Evolutionary conservation across 345 rosid species (phyloP), one percentile per base, ranked within the genome.

Genomic region (Lepidium sativum): DNA sequence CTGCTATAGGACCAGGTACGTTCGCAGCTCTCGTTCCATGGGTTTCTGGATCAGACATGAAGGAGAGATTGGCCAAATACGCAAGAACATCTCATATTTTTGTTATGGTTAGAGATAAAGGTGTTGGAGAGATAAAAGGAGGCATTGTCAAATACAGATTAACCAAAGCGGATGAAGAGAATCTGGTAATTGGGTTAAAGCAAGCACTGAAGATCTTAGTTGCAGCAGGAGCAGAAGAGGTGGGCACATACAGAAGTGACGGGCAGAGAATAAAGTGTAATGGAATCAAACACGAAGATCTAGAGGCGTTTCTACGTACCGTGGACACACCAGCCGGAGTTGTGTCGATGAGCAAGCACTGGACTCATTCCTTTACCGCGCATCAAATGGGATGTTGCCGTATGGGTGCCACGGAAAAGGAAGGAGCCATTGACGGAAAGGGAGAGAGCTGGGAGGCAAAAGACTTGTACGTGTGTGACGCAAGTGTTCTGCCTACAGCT

Each of bases 381-480:
- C 92, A 86, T 68, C 98, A 84, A 73, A 81, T 92, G 80, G 89
- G 92, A 48, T 82, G 96, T 54, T 87, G 96, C 9, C 79, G 86
- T 59, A 86, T 86, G 89, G 95, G 95, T 6, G 56, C 66, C 0
- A 71, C 69, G 0, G 77, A 71, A 27, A 77, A 69, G 61, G 81
- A 75, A n/a, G 89, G 96, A 12, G 96, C 83, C 0, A 65, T 82
- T 7, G 82, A 92, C 37, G 80, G 69, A 40, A 79, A 83, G 15
- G 91, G 95, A 35, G 70, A 81, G 53, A 80, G 86, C 73, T 81
- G 84, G 82, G 86, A 84, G 31, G 86, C 81, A 0, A 50, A 84
- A 37, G 75, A 76, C 16, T 73, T 84, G 55, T 81, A 51, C 34
- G 84, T 72, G 0, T 71, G 81, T 42, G 85, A 81, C 27, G 82